Percentiles rank a stretch among this genome's conserved stretches.
Conservation (phyloP, 768 basidiomycete species). For the Hygrophorus russula region DNA sequence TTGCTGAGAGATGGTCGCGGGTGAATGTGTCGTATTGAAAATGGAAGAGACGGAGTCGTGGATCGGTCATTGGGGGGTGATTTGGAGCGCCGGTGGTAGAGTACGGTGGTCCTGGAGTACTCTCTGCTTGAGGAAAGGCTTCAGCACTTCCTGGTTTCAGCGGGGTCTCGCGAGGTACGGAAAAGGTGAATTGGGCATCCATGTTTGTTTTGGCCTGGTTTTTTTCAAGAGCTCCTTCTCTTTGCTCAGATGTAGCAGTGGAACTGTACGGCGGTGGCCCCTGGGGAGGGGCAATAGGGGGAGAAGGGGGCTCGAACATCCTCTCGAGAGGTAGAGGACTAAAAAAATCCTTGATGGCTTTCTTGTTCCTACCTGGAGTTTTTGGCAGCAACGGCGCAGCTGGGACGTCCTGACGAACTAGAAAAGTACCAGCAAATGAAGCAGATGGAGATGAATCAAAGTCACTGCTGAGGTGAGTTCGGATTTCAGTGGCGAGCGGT, state of each 20-base stretch:
- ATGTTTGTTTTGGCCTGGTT: constrained; percentile 35
- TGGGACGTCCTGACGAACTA: constrained; percentile 60
- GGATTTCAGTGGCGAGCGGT: constrained; percentile 42
- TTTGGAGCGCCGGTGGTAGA: constrained; percentile 13
- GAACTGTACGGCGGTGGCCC: constrained; percentile 8
- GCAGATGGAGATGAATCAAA: constrained; percentile 12
- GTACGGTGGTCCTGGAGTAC: constrained; percentile 39
- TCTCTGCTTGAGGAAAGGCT: constrained; percentile 43
- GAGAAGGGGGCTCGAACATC: constrained; percentile 93
- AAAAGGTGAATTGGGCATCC: constrained; percentile 66
- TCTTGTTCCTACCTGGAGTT: constrained; percentile 54
- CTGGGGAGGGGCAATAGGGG: constrained; percentile 27
- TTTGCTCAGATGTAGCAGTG: constrained; percentile 4
- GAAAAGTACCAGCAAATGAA: constrained; percentile 55
- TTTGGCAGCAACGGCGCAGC: constrained; percentile 46
- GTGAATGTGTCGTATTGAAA: constrained; percentile 97
- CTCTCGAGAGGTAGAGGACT: constrained; percentile 77
- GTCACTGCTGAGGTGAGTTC: constrained; percentile 31
- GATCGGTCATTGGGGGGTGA: constrained; percentile 42
- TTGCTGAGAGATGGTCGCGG: constrained; percentile 82
- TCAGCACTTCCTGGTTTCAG: constrained; percentile 11
- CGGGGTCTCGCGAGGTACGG: constrained; percentile 34
- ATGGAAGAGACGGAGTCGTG: constrained; percentile 78
- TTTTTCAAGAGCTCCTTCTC: constrained; percentile 33
- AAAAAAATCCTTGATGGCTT: constrained; percentile 73